A percentile compares a stretch with the other conserved stretches of the same genome.
Conservation (phyloP, 306 rosid genomes). For the Quercus berberidifolia region DNA sequence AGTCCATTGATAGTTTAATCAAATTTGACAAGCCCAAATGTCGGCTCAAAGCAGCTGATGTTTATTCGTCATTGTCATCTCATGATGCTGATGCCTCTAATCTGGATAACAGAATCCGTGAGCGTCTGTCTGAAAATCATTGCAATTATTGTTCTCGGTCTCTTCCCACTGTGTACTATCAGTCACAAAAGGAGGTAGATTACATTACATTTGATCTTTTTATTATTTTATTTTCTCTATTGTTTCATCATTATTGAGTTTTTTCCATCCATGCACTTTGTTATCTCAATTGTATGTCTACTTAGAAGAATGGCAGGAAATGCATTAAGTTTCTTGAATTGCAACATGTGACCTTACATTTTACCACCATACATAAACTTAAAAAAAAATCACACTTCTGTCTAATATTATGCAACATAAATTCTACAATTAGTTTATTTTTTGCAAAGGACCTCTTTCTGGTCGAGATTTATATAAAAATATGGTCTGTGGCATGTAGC, state of each 20-base stretch:
- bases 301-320: conserved; percentile 19
- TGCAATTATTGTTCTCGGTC: conserved; percentile 81
- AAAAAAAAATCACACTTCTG: background rate
- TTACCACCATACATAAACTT: background rate
- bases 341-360: background rate
- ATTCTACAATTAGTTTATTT: background rate
- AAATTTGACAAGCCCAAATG: conserved; percentile 90
- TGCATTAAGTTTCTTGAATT: conserved; percentile 15
- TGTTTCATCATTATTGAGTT: conserved; percentile 4
- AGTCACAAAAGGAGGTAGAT: conserved; percentile 94
- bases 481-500: too few species aligned
- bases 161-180: conserved; percentile 70
- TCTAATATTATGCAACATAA: background rate
- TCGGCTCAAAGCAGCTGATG: conserved; percentile 70
- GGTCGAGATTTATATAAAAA: too few species aligned
- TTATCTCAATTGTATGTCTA: conserved; percentile 8
- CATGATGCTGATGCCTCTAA: conserved; percentile 46
- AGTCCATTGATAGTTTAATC: conserved; percentile 88
- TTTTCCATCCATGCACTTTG: conserved; percentile 7
- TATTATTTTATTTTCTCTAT: conserved; percentile 2
- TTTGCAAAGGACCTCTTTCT: too few species aligned
- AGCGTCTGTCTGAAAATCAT: conserved; percentile 82
- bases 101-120: conserved; percentile 83
- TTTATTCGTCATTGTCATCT: conserved; percentile 45
- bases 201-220: conserved; percentile 8